phyloP scores from a whole-genome alignment of 73 alveolate genomes.

The Durusdinium trenchii region DNA sequence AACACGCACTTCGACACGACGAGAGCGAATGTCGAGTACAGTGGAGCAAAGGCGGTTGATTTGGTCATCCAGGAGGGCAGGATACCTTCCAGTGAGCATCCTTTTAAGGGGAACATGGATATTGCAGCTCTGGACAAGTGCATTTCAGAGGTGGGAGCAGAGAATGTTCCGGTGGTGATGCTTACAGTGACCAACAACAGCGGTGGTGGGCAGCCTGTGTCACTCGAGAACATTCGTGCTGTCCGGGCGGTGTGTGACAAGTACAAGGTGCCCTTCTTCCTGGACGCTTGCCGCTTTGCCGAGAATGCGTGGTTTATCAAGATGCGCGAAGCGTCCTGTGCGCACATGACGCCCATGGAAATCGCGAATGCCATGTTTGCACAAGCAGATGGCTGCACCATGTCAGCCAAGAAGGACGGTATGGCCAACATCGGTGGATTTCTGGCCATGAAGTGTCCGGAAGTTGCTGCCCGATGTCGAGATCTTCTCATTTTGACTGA shows the following conservation, averaged over 20 bases:
- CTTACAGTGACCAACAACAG: conserved; percentile 96
- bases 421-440: conserved; percentile 96
- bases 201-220: conserved; percentile 97
- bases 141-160: conserved; percentile 56
- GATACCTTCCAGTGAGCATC: conserved; percentile 96
- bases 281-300: conserved; percentile 96
- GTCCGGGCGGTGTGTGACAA: conserved; percentile 96
- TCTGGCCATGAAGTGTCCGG: conserved; percentile 56
- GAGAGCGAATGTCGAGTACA: conserved; percentile 96
- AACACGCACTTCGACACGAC: conserved; percentile 97
- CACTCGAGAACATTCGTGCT: conserved; percentile 96
- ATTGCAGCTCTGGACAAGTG: conserved; percentile 36
- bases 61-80: conserved; percentile 95
- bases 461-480: conserved; percentile 49
- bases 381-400: conserved; percentile 83
- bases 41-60: conserved; percentile 96
- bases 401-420: conserved; percentile 96
- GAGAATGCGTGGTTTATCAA: conserved; percentile 96
- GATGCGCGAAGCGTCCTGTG: conserved; percentile 81
- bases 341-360: conserved; percentile 82
- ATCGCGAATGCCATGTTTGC: conserved; percentile 95
- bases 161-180: conserved; percentile 78
- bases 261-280: conserved; percentile 93
- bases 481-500: conserved; percentile 89
- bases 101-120: conserved; percentile 97